Conservation (phyloP, 2,329 filamentous ascomycete species). For the Chaetomium sp. region DNA sequence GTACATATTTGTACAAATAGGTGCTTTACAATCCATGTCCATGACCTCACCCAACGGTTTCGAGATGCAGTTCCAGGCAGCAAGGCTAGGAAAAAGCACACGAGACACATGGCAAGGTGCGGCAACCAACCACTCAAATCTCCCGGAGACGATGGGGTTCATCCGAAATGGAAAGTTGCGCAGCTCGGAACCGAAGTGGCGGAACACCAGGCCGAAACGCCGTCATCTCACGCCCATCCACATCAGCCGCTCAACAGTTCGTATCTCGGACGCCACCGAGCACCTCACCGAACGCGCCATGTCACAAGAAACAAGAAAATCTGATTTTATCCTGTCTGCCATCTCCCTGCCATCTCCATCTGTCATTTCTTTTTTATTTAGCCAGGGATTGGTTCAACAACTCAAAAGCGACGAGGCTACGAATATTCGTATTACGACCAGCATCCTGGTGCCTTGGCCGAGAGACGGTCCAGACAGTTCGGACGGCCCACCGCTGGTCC, state of each 20-base stretch:
- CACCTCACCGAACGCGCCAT: not conserved
- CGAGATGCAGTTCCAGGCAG: not conserved
- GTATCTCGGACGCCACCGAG: not conserved
- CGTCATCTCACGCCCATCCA: no score
- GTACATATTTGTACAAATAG: not conserved
- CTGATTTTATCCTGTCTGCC: not conserved
- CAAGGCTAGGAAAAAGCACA: not conserved
- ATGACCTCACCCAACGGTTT: not conserved
- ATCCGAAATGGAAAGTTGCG: slow-evolving; percentile 4
- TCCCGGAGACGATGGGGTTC: not conserved
- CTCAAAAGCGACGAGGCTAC: not conserved
- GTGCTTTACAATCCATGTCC: not conserved
- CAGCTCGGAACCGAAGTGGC: slow-evolving; percentile 6
- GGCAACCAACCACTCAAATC: slow-evolving; percentile 20
- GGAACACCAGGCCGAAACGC: slow-evolving; percentile 8
- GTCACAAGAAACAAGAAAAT: not conserved
- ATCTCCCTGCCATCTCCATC: not conserved
- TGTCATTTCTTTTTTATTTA: not conserved
- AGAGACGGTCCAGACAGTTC: not conserved
- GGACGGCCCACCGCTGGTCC: not conserved
- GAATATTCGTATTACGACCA: not conserved
- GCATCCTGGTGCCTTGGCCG: not conserved
- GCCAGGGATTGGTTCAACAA: not conserved
- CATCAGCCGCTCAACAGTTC: not conserved
- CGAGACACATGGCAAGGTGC: slow-evolving; percentile 21